Base-by-base conservation (phyloP, 1,284 basidiomycete genomes). In the Gomphus bonarii region DNA sequence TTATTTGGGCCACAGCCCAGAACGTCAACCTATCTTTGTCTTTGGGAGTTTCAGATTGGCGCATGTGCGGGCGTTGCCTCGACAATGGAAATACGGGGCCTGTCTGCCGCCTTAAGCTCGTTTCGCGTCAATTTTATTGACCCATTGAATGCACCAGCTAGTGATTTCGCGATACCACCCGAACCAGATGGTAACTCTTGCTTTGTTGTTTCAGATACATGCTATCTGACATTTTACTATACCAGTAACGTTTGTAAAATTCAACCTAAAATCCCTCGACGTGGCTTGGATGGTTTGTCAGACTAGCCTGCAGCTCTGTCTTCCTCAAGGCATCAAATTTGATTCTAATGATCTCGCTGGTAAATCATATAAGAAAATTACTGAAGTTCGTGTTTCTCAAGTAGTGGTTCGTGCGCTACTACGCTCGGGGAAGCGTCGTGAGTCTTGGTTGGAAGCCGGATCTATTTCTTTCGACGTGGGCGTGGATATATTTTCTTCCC, bases 1-100 rank as follows among this genome's bases (percentile, higher is more conserved):
- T 71, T 97, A 12, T 94, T 95, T 65, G 93, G 93, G 3, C 88
- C 90, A 10, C 82, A 84, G 58, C 93, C 93, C 2, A 77, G 79
- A n/a, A 88, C 86, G 0, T 72, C 86, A 1, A 86, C 91, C 0
- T 97, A 97, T 65, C 73, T 94, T 8, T 95, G 92, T 66, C 79
- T 95, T 5, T 97, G 93, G 94, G 90, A 94, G 64, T 78, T 93
- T 47, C 71, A 72, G 20, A 47, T 91, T 25, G 88, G 88, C 1
- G 68, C 75, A 43, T 65, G 91, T 46, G 82, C 81, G 61, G 77
- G 76, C 0, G 68, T 77, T 38, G 63, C 88, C 12, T 79, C 84
- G 1, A 78, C 83, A 3, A 66, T 72, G 12, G 79, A 92, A 57
- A 73, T 74, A 0, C 71, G 73, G 42, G 68, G 79, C 3, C 63